A percentile compares a stretch with the other conserved stretches of the same genome.
These are phyloP conservation scores for Saccharomyces pastorianus DNA, from an alignment of 1,139 yeast genomes.

Conservation along the genomic window DNA sequence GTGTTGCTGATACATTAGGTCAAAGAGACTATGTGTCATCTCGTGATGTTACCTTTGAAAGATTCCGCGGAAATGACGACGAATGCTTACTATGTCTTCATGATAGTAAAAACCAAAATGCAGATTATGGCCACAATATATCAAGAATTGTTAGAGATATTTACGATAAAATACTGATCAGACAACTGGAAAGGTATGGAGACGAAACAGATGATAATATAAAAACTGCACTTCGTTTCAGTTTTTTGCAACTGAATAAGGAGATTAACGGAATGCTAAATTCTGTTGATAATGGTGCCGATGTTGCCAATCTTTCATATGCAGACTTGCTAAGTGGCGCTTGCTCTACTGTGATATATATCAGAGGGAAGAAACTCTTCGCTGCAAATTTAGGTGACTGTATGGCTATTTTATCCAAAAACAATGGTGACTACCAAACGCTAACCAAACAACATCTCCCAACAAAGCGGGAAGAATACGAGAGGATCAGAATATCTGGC, in stretches of 20 bases:
- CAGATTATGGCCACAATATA: slow-evolving; percentile 56
- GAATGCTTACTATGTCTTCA: slow-evolving; percentile 71
- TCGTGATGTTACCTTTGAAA: slow-evolving; percentile 80
- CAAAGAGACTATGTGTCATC: slow-evolving; percentile 57
- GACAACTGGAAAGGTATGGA: slow-evolving; percentile 57
- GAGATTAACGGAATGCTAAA: slow-evolving; percentile 53
- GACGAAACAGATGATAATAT: slow-evolving; percentile 39
- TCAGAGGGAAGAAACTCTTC: slow-evolving; percentile 61
- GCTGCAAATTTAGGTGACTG: slow-evolving; percentile 91
- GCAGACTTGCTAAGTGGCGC: slow-evolving; percentile 82
- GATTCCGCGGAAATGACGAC: slow-evolving; percentile 77
- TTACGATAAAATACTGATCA: slow-evolving; percentile 64
- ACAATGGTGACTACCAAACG: slow-evolving; percentile 69
- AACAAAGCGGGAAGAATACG: slow-evolving; percentile 69
- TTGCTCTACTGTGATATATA: slow-evolving; percentile 71
- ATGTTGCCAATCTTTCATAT: slow-evolving; percentile 36
- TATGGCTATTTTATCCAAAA: slow-evolving; percentile 68
- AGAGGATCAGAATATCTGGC: slow-evolving; percentile 82
- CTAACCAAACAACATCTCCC: slow-evolving; percentile 82
- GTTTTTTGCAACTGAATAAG: slow-evolving; percentile 72
- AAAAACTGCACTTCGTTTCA: slow-evolving; percentile 64
- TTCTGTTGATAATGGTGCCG: slow-evolving; percentile 29
- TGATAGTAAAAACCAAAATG: slow-evolving; percentile 69
- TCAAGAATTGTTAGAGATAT: slow-evolving; percentile 70
- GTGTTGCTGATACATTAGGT: slow-evolving; percentile 86